A percentile compares a stretch with the other conserved stretches of the same genome.
Conservation (phyloP, 1,139 yeast species). For the Saccharomycopsis hybrid region DNA sequence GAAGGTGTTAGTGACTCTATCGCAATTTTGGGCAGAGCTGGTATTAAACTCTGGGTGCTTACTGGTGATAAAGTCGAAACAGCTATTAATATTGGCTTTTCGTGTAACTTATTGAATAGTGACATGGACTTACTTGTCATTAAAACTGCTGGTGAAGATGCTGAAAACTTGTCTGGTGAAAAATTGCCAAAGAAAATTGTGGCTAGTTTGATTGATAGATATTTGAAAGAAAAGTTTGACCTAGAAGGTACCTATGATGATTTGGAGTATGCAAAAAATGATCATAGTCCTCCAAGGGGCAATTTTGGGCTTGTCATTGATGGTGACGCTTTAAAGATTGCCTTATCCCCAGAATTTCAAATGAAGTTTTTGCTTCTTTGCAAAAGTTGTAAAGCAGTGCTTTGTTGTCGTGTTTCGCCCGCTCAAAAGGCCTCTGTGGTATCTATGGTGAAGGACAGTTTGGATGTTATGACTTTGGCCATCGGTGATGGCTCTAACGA, state of each 20-base stretch:
- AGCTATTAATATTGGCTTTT: constrained; percentile 94
- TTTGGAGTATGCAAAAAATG: constrained; percentile 48
- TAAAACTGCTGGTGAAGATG: constrained; percentile 41
- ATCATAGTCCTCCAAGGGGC: constrained; percentile 74
- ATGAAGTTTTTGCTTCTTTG: constrained; percentile 77
- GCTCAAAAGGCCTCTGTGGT: constrained; percentile 96
- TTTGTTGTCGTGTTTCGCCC: constrained; percentile 96
- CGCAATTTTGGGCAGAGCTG: constrained; percentile 77
- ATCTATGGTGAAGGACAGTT: constrained; percentile 72
- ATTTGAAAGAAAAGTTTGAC: constrained; percentile 51
- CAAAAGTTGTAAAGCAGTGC: constrained; percentile 88
- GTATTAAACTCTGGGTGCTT: constrained; percentile 92
- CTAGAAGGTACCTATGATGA: constrained; percentile 33
- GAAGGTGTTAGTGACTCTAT: constrained; percentile 96
- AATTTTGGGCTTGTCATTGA: constrained; percentile 82
- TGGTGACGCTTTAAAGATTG: constrained; percentile 83
- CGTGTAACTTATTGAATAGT: constrained; percentile 82
- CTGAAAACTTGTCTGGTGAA: constrained; percentile 28
- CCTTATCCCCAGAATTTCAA: constrained; percentile 49
- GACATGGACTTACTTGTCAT: constrained; percentile 83
- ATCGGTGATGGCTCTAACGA: constrained; percentile 98
- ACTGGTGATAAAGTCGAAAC: constrained; percentile 98
- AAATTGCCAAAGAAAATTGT: constrained; percentile 41
- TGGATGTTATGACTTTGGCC: constrained; percentile 84
- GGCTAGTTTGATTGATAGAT: constrained; percentile 50